Percentiles rank a stretch among this genome's conserved stretches.
These are phyloP conservation scores for Exophiala mesophila DNA, from an alignment of 2,329 filamentous ascomycete genomes.

Conservation along the genomic window DNA sequence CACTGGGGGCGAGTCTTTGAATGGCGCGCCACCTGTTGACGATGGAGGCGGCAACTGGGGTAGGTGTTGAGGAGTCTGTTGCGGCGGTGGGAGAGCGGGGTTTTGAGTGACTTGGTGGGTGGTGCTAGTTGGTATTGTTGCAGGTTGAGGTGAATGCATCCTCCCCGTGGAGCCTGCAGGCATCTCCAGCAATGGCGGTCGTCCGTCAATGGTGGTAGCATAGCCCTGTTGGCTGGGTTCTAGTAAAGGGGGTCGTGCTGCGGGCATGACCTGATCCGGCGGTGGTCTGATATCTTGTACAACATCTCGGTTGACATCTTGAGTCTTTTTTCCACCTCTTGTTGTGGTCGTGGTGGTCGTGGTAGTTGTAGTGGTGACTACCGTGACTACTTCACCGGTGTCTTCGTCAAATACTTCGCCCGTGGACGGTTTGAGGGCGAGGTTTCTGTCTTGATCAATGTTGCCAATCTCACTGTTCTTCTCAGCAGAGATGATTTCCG, in stretches of 20 bases:
- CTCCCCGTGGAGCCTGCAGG: constrained; percentile 5
- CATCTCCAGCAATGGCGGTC: constrained; percentile 11
- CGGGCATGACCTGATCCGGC: neutral
- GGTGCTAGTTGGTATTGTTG: constrained; percentile 12
- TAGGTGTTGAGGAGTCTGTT: neutral
- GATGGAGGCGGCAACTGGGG: constrained; percentile 1
- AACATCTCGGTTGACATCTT: constrained; percentile 19
- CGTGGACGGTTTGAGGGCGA: constrained; percentile 23
- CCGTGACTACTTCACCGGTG: constrained; percentile 26
- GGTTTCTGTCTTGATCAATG: constrained; percentile 23
- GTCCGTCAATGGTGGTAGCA: neutral
- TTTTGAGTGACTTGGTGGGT: constrained; percentile 2
- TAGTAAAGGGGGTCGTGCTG: neutral
- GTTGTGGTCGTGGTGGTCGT: constrained; percentile 27
- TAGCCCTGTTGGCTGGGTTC: neutral
- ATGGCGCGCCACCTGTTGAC: constrained; percentile 5
- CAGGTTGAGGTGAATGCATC: constrained; percentile 7
- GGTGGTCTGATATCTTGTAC: constrained; percentile 17
- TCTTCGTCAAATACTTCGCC: constrained; percentile 27
- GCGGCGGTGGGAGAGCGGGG: too few relatives aligned
- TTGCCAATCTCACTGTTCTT: constrained; percentile 25
- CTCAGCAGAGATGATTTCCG: constrained; percentile 24
- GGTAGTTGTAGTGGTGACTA: constrained; percentile 25
- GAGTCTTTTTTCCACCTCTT: constrained; percentile 18
- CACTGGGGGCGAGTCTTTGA: constrained; percentile 14